A percentile compares a stretch with the other conserved stretches of the same genome.
These are phyloP conservation scores for Neopestalotiopsis rosae DNA, from an alignment of 2,329 filamentous ascomycete genomes.

Conservation along the genomic window DNA sequence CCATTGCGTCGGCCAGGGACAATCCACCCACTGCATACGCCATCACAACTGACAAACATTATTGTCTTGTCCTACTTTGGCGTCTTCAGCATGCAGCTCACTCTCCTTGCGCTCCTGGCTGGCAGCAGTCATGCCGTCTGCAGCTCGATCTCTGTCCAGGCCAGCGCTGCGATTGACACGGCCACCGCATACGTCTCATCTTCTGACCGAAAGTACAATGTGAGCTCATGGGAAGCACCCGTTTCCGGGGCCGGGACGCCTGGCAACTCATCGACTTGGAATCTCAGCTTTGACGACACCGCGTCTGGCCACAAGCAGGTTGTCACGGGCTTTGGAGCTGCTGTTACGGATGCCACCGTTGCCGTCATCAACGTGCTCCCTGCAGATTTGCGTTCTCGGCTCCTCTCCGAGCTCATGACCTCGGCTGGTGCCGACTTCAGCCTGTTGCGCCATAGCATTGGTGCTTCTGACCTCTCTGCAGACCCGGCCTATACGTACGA, in stretches of 20 bases:
- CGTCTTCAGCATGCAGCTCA: conserved; percentile 11
- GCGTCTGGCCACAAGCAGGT: conserved; percentile 43
- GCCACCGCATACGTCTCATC: conserved; percentile 41
- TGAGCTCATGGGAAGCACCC: conserved; percentile 39
- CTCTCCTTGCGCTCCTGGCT: conserved; percentile 17
- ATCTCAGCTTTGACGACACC: conserved; percentile 44
- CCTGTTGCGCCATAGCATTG: conserved; percentile 47
- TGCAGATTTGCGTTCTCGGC: conserved; percentile 31
- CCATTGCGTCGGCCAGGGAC: not conserved
- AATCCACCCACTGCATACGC: too few species aligned
- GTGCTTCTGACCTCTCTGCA: conserved; percentile 44
- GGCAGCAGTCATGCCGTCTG: not conserved
- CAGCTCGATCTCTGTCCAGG: conserved; percentile 20
- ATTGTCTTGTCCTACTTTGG: not conserved
- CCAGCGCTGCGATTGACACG: conserved; percentile 19
- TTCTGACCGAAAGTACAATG: conserved; percentile 42
- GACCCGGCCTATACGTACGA: conserved; percentile 47
- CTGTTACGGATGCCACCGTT: conserved; percentile 48
- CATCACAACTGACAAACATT: too few species aligned
- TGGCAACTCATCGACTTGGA: conserved; percentile 40
- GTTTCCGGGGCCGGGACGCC: conserved; percentile 39
- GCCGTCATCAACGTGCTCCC: conserved; percentile 42
- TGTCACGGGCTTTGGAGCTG: conserved; percentile 47
- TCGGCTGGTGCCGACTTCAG: conserved; percentile 43
- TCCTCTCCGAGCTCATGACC: conserved; percentile 43